Evolutionary conservation across 768 basidiomycete species (phyloP), one percentile per base, ranked within the genome.

Genomic region (Boletus vinaceobasis): DNA sequence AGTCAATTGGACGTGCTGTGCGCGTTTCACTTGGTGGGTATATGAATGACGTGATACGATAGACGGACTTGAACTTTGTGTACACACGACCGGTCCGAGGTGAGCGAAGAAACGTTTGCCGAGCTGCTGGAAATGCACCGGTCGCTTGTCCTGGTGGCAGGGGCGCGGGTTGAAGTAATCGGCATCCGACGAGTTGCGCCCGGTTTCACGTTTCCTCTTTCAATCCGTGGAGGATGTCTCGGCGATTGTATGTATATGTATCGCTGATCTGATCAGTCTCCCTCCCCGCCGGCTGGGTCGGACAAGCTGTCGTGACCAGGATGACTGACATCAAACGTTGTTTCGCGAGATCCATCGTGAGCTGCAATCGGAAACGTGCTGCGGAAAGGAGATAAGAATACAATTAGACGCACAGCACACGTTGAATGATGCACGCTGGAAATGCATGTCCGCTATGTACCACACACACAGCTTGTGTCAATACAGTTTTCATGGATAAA

Each of bases 21-120:
- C 40, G 57, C 40, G 17, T 52, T 53, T 49, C 53, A 43, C 51
- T 49, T 49, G 46, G 61, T 52, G 51, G 60, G 14, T 55, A 59
- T 60, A 57, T 60, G 56, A 59, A 69, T 68, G 65, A 70, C 65
- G 68, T 68, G 60, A 67, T 68, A 53, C n/a, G 39, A 36, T 37
- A 40, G 35, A 65, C 51, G 50, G 55, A 55, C 54, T 57, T 67
- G 54, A 65, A 68, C 68, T 61, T 60, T 69, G 63, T 40, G 56
- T 40, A 49, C 19, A 38, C 17, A 48, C 36, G 50, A 39, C 53
- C 58, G 56, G 60, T 43, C 65, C 60, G 64, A 53, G 43, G 52
- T 48, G 48, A 40, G 56, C 45, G 37, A 56, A 39, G 36, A 35
- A 49, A 54, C 37, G 38, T 32, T 55, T 60, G 48, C 64, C 64